These are phyloP conservation scores for Singerocomus inundabilis DNA, from an alignment of 1,284 basidiomycete genomes.

Conservation along the genomic window DNA sequence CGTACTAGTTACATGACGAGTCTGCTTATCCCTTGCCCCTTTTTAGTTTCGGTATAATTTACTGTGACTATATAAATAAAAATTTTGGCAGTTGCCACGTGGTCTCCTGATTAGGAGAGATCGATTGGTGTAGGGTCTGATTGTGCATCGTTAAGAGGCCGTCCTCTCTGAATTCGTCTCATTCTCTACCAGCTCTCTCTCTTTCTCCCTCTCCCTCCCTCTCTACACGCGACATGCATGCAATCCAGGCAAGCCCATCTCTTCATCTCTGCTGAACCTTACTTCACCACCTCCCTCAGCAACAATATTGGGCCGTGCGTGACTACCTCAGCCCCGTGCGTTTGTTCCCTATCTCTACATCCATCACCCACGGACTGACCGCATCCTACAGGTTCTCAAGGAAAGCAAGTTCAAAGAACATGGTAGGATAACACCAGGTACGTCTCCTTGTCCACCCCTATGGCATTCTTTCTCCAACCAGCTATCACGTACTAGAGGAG, in stretches of 20 bases:
- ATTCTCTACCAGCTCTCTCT: conserved; percentile 5
- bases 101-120: conserved; percentile 32
- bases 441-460: conserved; percentile 27
- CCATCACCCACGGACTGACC: conserved; percentile 31
- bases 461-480: conserved; percentile 5
- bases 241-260: conserved; percentile 55
- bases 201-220: too few relatives aligned
- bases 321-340: conserved; percentile 94
- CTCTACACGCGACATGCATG: conserved; percentile 51
- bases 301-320: conserved; percentile 93
- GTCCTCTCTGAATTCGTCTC: conserved; percentile 18
- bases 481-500: conserved; percentile 64
- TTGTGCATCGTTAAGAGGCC: conserved; percentile 23
- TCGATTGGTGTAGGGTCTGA: conserved; percentile 36
- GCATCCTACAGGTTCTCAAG: conserved; percentile 73
- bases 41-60: too few relatives aligned
- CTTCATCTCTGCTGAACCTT: background rate
- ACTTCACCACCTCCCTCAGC: conserved; percentile 38
- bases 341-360: conserved; percentile 22
- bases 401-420: conserved; percentile 99
- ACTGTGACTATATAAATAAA: too few relatives aligned
- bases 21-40: too few relatives aligned
- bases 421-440: conserved; percentile 93
- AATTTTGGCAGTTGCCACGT: conserved; percentile 17
- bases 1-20: background rate